Percentiles rank a stretch among this genome's conserved stretches.
These are phyloP conservation scores for Pleurotus giganteus DNA, from an alignment of 768 basidiomycete genomes.

Conservation along the genomic window DNA sequence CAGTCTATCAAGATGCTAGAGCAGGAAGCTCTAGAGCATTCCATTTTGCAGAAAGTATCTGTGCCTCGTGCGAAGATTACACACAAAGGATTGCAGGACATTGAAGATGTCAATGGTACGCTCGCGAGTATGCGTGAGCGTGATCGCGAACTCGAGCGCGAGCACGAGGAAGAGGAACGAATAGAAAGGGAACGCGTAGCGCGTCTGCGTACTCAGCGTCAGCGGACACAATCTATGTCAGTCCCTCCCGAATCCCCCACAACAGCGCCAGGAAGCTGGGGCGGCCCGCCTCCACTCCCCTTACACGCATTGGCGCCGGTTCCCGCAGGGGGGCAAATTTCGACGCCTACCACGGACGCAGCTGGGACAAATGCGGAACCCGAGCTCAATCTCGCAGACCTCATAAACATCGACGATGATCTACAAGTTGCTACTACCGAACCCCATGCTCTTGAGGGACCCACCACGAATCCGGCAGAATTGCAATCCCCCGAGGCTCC, in stretches of 20 bases:
- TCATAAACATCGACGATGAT: conserved; percentile 78
- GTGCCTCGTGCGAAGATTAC: conserved; percentile 80
- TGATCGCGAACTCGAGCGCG: conserved; percentile 59
- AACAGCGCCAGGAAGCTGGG: conserved; percentile 47
- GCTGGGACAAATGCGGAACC: conserved; percentile 48
- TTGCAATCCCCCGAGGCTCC: conserved; percentile 16
- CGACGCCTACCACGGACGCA: conserved; percentile 25
- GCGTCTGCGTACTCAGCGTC: conserved; percentile 46
- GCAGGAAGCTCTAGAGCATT: conserved; percentile 80
- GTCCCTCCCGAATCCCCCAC: conserved; percentile 73
- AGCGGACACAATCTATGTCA: conserved; percentile 57
- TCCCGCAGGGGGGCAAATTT: conserved; percentile 28
- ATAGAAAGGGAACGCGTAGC: conserved; percentile 69
- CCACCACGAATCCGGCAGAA: conserved; percentile 11
- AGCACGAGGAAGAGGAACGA: conserved; percentile 67
- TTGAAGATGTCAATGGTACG: conserved; percentile 71
- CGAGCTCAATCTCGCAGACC: conserved; percentile 70
- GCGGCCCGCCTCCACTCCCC: conserved; percentile 58
- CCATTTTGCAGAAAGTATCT: conserved; percentile 71
- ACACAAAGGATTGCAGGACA: conserved; percentile 90
- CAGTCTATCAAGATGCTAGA: conserved; percentile 80
- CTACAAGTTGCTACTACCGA: conserved; percentile 24
- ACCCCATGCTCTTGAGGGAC: conserved; percentile 16
- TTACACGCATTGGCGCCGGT: conserved; percentile 37
- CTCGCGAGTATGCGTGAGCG: conserved; percentile 37